Percentiles rank a stretch among this genome's conserved stretches.
Conservation (phyloP, 2,329 filamentous ascomycete species). For the Decorospora gaudefroyi region DNA sequence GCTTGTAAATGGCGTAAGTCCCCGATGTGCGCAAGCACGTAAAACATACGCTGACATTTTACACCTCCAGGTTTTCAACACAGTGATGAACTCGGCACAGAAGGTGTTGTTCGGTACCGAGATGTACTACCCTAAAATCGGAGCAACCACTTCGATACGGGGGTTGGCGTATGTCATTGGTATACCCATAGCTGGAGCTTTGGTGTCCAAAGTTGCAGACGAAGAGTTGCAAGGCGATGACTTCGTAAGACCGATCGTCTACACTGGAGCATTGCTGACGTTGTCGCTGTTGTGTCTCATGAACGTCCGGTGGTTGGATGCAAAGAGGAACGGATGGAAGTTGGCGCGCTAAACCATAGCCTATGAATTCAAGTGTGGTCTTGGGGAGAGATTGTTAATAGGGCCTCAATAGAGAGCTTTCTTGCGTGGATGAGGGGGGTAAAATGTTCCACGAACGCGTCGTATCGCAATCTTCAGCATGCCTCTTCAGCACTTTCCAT, state of each 20-base stretch:
- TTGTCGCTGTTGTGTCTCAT: conserved; percentile 14
- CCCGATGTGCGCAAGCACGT: too few relatives aligned
- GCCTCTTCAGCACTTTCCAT: too few relatives aligned
- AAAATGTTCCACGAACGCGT: too few relatives aligned
- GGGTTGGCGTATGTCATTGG: conserved; percentile 28
- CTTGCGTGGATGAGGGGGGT: neutral
- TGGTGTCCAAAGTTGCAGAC: conserved; percentile 20
- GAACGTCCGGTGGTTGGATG: conserved; percentile 22
- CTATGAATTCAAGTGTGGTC: neutral
- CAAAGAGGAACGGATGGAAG: conserved; percentile 22
- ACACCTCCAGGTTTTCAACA: too few relatives aligned
- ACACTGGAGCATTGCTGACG: conserved; percentile 19
- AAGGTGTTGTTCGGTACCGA: conserved; percentile 28
- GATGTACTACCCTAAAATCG: conserved; percentile 29
- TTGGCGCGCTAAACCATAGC: conserved; percentile 16
- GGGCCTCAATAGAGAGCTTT: neutral
- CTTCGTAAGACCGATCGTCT: conserved; percentile 22
- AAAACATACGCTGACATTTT: too few relatives aligned
- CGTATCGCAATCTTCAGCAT: too few relatives aligned
- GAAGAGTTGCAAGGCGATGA: conserved; percentile 14
- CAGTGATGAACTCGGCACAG: conserved; percentile 25
- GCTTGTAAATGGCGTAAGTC: conserved; percentile 21
- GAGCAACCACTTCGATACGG: conserved; percentile 23
- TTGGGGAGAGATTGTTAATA: neutral
- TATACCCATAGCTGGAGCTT: conserved; percentile 26